Evolutionary conservation across 768 basidiomycete species (phyloP).

Genomic region (Tulasnella sp.): DNA sequence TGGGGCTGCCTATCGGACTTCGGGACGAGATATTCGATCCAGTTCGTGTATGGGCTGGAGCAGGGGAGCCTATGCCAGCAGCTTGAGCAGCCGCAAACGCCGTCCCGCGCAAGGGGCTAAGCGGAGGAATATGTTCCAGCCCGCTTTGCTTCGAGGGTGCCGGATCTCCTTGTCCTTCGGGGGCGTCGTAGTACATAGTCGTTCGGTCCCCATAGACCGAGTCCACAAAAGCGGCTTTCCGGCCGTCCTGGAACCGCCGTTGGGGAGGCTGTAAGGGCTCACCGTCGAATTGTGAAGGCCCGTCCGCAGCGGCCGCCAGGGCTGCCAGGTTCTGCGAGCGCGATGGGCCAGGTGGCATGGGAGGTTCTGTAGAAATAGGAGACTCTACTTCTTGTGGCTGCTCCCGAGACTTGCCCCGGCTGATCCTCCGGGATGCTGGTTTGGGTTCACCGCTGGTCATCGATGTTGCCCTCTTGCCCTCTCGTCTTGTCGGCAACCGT

Average conservation of each 20-base stretch:
- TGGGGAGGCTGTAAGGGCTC: background rate
- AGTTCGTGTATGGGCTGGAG: background rate
- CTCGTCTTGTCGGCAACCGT: constrained; percentile 4
- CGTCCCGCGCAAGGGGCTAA: background rate
- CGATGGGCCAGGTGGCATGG: background rate
- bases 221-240: background rate
- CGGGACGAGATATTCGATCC: background rate
- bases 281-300: background rate
- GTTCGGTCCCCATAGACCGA: background rate
- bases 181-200: constrained; percentile 3
- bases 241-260: background rate
- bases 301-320: background rate
- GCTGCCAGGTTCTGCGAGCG: background rate
- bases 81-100: background rate
- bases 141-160: background rate
- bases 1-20: background rate
- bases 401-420: background rate
- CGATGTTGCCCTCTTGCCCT: background rate
- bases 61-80: background rate
- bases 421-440: background rate
- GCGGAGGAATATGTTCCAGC: background rate
- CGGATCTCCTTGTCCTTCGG: background rate
- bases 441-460: background rate
- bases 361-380: background rate
- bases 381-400: background rate